Percentiles rank a stretch among this genome's conserved stretches.
These are phyloP conservation scores for Cudoniella acicularis DNA, from an alignment of 495 filamentous ascomycete species.

Conservation along the genomic window DNA sequence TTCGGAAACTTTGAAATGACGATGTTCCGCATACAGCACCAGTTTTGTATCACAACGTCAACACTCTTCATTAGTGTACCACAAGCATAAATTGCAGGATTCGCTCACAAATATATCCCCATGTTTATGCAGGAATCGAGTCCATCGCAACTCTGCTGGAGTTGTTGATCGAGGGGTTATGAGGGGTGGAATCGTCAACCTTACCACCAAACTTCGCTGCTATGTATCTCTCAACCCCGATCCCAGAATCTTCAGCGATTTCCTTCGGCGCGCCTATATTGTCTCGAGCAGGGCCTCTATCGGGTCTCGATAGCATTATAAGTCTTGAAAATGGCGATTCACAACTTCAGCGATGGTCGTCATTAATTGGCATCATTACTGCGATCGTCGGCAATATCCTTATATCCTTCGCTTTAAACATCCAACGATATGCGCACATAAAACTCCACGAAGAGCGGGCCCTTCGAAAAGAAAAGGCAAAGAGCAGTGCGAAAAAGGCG, in stretches of 20 bases:
- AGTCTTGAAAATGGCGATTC: slow-evolving; percentile 26
- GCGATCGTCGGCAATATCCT: slow-evolving; percentile 89
- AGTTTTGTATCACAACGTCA: neutral
- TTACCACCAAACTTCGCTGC: slow-evolving; percentile 6
- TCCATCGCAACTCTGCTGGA: neutral
- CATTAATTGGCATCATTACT: slow-evolving; percentile 88
- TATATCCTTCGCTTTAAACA: slow-evolving; percentile 92
- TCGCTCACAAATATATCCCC: neutral
- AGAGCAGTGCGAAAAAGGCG: slow-evolving; percentile 28
- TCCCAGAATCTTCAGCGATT: slow-evolving; percentile 4
- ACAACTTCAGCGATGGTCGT: slow-evolving; percentile 74
- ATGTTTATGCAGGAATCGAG: slow-evolving; percentile 6
- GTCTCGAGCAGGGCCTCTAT: neutral
- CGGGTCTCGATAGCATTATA: neutral
- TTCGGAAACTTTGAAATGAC: neutral
- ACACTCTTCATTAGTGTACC: neutral
- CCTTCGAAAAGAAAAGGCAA: slow-evolving; percentile 35
- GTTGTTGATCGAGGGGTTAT: slow-evolving; percentile 7
- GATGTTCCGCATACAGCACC: neutral
- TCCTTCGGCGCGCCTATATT: neutral
- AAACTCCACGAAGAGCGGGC: slow-evolving; percentile 57
- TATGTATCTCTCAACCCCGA: slow-evolving; percentile 21
- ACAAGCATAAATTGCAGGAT: neutral
- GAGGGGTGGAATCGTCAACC: slow-evolving; percentile 7
- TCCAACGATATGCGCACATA: slow-evolving; percentile 93